Base-by-base conservation (phyloP, 805 yeast species). In the Zygosaccharomyces siamensis region DNA sequence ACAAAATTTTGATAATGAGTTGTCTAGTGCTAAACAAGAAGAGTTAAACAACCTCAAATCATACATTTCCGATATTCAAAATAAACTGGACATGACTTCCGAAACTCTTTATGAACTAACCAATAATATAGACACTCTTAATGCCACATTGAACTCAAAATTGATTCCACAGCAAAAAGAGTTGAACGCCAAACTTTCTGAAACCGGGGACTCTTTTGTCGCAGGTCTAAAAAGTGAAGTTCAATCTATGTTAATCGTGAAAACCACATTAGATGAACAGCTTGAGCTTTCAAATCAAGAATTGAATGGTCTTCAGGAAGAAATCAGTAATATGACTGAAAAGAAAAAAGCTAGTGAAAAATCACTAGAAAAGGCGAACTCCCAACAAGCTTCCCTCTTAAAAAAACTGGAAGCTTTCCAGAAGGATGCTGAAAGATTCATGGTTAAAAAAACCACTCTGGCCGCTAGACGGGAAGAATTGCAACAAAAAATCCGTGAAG, bases 401-500 rank as follows among this genome's bases (percentile, higher is more conserved):
- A 76, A 73, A 46, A 76, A 77, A 48, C 67, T 89, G 24, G 89
- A 84, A 45, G 74, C 73, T 39, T 78, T 74, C 46, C 81, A 84
- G 49, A 83, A 82, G 53, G 67, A 61, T n/a, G 75, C 84, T 0
- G 96, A 89, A 58, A 82, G 77, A 49, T 72, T 73, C 5, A 68
- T 85, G 54, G 76, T 85, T 18, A 83, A 78, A 58, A 86, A 81
- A 54, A 73, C 85, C 1, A 62, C 83, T 4, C 67, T 88, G 43
- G 61, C 71, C 3, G 70, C 74, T 38, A 76, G 96, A 54, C 76
- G 86, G 50, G 87, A 84, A 43, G 95, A 86, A 54, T 66, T 87
- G 21, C 83, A 81, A 54, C 78, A 76, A 50, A 86, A 80, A 59
- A 83, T 89, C 27, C 75, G 90, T 52, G 95, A 86, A 37, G 69